Percentiles rank a stretch among this genome's conserved stretches.
These are phyloP conservation scores for Xylaria intraflava DNA, from an alignment of 495 filamentous ascomycete species.

Conservation along the genomic window DNA sequence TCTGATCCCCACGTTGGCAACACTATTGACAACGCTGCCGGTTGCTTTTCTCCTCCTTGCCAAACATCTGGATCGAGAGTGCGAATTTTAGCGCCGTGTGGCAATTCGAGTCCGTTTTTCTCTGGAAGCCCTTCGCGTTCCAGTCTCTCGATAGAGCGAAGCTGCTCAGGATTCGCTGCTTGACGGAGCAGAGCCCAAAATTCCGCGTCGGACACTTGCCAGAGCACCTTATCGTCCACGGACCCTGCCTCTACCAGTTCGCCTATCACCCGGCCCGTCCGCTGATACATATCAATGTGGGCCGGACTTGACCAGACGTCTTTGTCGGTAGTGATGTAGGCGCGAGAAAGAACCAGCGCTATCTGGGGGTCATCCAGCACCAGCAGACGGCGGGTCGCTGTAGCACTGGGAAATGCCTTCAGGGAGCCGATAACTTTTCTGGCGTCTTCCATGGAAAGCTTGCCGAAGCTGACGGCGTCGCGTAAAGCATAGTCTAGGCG, in stretches of 20 bases:
- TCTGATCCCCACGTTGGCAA: slow-evolving; percentile 28
- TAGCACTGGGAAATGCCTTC: slow-evolving; percentile 25
- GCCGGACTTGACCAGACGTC: slow-evolving; percentile 35
- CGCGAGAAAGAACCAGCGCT: slow-evolving; percentile 27
- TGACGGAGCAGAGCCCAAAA: slow-evolving; percentile 32
- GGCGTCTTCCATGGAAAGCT: slow-evolving; percentile 25
- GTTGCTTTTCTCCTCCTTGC: slow-evolving; percentile 3
- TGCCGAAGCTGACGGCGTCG: slow-evolving; percentile 31
- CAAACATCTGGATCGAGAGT: slow-evolving; percentile 37
- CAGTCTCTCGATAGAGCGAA: slow-evolving; percentile 24
- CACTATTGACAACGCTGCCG: slow-evolving; percentile 28
- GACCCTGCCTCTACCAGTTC: slow-evolving; percentile 19
- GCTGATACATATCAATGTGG: slow-evolving; percentile 28
- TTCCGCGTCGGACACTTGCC: slow-evolving; percentile 32
- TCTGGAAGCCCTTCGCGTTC: slow-evolving; percentile 28
- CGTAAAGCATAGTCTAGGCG: slow-evolving; percentile 39
- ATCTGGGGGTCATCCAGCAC: slow-evolving; percentile 28
- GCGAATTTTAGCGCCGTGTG: slow-evolving; percentile 29
- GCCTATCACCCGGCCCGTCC: slow-evolving; percentile 31
- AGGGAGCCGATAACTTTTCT: slow-evolving; percentile 22
- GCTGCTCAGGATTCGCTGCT: slow-evolving; percentile 20
- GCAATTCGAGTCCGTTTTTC: slow-evolving; percentile 24
- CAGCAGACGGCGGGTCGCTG: slow-evolving; percentile 26
- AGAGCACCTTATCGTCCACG: slow-evolving; percentile 29
- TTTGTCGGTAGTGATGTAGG: slow-evolving; percentile 30